Base-by-base conservation (phyloP, 2,329 filamentous ascomycete species). In the Thermoascus crustaceus region DNA sequence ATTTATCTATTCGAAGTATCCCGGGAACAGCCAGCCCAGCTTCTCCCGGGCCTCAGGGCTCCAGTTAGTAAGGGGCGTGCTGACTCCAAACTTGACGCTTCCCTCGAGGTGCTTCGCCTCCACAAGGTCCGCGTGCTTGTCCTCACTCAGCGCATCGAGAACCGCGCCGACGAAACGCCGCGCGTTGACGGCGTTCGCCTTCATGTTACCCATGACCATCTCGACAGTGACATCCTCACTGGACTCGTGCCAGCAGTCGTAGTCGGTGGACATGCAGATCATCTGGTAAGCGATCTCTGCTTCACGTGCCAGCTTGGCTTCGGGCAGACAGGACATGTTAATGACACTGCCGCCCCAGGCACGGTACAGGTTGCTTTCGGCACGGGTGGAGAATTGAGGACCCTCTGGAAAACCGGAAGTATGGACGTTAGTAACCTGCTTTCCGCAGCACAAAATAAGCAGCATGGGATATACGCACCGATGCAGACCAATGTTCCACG, bases 181-280 rank as follows among this genome's bases (percentile, higher is more conserved):
- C 21, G 91, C 91, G 55, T 96, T 98, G 55, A 81, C 73, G 34
- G 84, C 74, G 64, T 98, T 98, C 47, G 86, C 82, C 58, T 83
- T 82, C 91, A 98, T 98, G 64, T 94, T 85, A 42, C 78, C 82
- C 79, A 94, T 85, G 37, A 98, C 91, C 84, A 96, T 94, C 62
- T 88, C 85, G 14, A 98, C 91, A 43, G 87, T 88, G 43, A 98
- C 91, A 42, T 76, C 69, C 46, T 84, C 85, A 39, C 78, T 82
- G 32, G 75, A 75, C 13, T 75, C 78, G 33, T 88, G 83, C 91
- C 91, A 98, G 77, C 89, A 96, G 70, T 98, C 91, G 63, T 98
- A 98, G 69, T 98, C 91, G 18, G 91, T 98, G 21, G 86, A 85
- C 91, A 98, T 98, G 72, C 89, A 94, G 55, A 98, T 94, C 76